phyloP scores from a whole-genome alignment of 129 eudicot genomes.

The Flaveria sonorensis region DNA sequence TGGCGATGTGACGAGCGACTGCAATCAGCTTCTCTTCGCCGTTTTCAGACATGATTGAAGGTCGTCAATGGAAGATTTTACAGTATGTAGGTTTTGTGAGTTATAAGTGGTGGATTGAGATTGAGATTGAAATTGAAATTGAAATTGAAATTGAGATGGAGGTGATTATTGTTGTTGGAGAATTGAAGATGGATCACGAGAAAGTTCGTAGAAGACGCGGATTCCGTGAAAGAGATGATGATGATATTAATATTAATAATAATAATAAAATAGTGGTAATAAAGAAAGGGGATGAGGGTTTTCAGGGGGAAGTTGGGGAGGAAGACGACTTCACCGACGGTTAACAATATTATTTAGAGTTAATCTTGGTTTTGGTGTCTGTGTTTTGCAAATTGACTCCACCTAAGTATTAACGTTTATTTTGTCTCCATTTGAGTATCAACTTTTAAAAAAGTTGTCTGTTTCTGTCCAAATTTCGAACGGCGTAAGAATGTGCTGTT shows the following conservation, averaged over 20 bases:
- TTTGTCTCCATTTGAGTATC: no score
- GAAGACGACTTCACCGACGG: constrained; percentile 16
- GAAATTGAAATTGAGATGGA: neutral
- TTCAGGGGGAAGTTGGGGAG: constrained; percentile 13
- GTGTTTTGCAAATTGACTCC: no score
- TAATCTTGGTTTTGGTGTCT: no score
- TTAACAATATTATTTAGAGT: no score
- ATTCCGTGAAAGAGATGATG: constrained; percentile 21
- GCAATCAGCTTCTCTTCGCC: constrained; percentile 93
- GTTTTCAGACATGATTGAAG: constrained; percentile 26
- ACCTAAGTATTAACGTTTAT: no score
- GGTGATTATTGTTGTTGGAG: constrained; percentile 29
- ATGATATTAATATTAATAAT: no score
- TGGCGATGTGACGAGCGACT: constrained; percentile 94
- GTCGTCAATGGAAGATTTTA: neutral
- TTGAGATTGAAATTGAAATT: no score
- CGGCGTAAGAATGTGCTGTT: no score
- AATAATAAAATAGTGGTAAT: constrained; percentile 6
- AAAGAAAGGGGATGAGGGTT: constrained; percentile 21
- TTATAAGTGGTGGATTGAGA: neutral
- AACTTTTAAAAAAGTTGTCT: no score
- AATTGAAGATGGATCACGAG: constrained; percentile 35
- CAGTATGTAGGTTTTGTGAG: neutral
- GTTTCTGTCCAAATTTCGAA: no score
- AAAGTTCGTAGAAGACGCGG: constrained; percentile 37